Evolutionary conservation across 2,329 filamentous ascomycete genomes (phyloP).

Genomic region (Stromatinia cepivora): DNA sequence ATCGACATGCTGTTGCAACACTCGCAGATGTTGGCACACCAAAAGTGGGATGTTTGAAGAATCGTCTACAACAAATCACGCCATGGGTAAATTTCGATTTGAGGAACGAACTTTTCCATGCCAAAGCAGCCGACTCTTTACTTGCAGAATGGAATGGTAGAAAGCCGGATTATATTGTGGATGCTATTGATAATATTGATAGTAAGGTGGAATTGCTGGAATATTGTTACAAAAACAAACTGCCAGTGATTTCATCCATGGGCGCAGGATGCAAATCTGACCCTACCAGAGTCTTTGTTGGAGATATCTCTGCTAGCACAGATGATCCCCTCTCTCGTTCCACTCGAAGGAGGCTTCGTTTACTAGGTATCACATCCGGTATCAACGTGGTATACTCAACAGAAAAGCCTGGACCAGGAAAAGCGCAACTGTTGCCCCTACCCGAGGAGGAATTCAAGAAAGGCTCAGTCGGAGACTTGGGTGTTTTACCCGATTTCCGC

Average conservation of each 20-base stretch:
- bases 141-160: conserved; percentile 67
- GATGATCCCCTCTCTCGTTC: conserved; percentile 87
- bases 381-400: conserved; percentile 92
- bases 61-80: conserved; percentile 78
- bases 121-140: conserved; percentile 62
- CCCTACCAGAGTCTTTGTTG: conserved; percentile 80
- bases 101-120: conserved; percentile 79
- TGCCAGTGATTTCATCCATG: conserved; percentile 92
- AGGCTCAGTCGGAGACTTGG: conserved; percentile 81
- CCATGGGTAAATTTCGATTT: conserved; percentile 93
- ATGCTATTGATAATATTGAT: conserved; percentile 98
- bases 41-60: conserved; percentile 83
- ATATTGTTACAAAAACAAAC: conserved; percentile 75
- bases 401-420: conserved; percentile 85
- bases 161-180: conserved; percentile 83
- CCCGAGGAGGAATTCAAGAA: conserved; percentile 85
- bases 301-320: conserved; percentile 83
- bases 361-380: conserved; percentile 75
- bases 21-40: conserved; percentile 89
- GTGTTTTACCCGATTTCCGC: conserved; percentile 87
- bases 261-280: conserved; percentile 92
- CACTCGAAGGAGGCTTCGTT: conserved; percentile 72
- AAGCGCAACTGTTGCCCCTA: conserved; percentile 84
- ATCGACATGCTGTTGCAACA: conserved; percentile 93
- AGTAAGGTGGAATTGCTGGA: conserved; percentile 89